phyloP scores from a whole-genome alignment of 139 green algal genomes.

The Tetraselmis striata region DNA sequence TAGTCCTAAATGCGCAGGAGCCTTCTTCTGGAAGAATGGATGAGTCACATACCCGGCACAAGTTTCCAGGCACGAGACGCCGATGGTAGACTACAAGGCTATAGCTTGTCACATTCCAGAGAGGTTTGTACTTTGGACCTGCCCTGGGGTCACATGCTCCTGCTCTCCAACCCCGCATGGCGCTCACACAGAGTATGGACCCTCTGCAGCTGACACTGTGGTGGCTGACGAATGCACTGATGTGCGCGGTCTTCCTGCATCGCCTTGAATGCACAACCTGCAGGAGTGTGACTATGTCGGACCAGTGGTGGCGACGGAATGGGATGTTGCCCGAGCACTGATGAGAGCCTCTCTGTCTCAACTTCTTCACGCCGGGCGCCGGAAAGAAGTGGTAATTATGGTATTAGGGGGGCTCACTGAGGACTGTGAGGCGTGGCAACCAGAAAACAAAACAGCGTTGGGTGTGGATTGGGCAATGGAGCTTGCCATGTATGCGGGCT shows the following conservation, averaged over 20 bases:
- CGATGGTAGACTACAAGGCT: background rate
- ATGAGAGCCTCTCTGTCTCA: background rate
- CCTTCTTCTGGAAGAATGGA: background rate
- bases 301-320: background rate
- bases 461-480: background rate
- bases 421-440: background rate
- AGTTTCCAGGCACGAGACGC: background rate
- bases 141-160: background rate
- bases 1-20: too few species aligned
- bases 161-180: background rate
- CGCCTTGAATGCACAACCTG: background rate
- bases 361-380: background rate
- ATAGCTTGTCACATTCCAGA: background rate
- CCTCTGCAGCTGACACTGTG: background rate
- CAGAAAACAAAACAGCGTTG: background rate
- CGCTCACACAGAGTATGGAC: too few species aligned
- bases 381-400: background rate
- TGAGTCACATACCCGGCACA: background rate
- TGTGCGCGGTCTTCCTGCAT: background rate
- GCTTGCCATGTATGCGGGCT: background rate
- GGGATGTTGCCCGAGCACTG: background rate
- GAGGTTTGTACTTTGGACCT: background rate
- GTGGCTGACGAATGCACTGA: background rate
- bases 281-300: background rate
- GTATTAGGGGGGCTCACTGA: background rate